Evolutionary conservation across 1,284 basidiomycete species (phyloP).

Genomic region (Ustilago bromivora): DNA sequence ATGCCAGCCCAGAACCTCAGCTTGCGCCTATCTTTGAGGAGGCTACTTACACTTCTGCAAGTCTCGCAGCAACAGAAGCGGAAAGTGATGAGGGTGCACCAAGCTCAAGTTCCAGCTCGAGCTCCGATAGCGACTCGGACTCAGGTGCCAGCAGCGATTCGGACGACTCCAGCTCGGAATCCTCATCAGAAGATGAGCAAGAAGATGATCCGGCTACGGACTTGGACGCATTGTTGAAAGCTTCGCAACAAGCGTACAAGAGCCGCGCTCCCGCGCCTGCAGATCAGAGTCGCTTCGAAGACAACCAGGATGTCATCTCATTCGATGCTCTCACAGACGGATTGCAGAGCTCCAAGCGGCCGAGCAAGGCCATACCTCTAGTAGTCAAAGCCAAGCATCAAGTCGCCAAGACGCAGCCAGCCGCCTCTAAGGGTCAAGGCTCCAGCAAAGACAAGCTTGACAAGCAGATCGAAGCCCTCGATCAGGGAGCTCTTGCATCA

Average conservation of each 20-base stretch:
- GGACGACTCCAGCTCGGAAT: constrained; percentile 35
- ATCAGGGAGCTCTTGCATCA: constrained; percentile 20
- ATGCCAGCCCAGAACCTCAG: constrained; percentile 8
- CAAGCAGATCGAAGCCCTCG: constrained; percentile 44
- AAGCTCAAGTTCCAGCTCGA: constrained; percentile 18
- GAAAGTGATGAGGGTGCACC: not conserved
- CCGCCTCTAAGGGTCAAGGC: constrained; percentile 3
- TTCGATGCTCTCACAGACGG: constrained; percentile 23
- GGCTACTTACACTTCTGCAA: not conserved
- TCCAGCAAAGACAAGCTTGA: constrained; percentile 35
- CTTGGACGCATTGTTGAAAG: constrained; percentile 44
- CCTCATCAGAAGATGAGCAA: constrained; percentile 29
- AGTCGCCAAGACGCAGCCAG: constrained; percentile 22
- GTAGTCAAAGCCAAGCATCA: constrained; percentile 48
- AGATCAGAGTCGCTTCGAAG: constrained; percentile 31
- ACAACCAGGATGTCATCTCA: constrained; percentile 52
- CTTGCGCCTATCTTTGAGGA: constrained; percentile 29
- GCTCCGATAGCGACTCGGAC: constrained; percentile 21
- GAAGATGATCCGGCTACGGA: constrained; percentile 18
- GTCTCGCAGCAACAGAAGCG: not conserved
- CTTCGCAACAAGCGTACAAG: constrained; percentile 50
- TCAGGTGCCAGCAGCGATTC: constrained; percentile 18
- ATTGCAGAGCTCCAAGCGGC: constrained; percentile 14
- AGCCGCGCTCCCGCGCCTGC: constrained; percentile 12
- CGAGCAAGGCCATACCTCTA: constrained; percentile 34